phyloP scores from a whole-genome alignment of 495 filamentous ascomycete genomes.

The Aspergillus diversus region DNA sequence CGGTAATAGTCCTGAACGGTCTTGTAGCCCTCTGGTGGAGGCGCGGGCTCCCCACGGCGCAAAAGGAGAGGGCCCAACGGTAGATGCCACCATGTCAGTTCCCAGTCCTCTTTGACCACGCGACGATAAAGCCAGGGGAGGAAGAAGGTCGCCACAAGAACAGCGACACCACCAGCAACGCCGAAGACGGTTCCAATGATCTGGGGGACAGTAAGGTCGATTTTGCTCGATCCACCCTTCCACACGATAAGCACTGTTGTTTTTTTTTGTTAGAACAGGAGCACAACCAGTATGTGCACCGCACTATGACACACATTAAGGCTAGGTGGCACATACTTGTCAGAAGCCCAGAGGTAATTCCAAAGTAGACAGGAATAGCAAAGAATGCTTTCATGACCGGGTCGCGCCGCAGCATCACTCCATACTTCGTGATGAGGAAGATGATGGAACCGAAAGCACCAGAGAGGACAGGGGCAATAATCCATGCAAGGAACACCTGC shows the following conservation, averaged over 20 bases:
- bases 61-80: slow-evolving; percentile 22
- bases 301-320: background rate
- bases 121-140: slow-evolving; percentile 24
- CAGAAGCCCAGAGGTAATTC: slow-evolving; percentile 22
- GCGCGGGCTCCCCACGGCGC: slow-evolving; percentile 23
- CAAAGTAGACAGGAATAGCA: slow-evolving; percentile 25
- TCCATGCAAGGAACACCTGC: slow-evolving; percentile 28
- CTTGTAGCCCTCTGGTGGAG: slow-evolving; percentile 11
- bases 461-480: slow-evolving; percentile 23
- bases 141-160: slow-evolving; percentile 17
- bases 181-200: slow-evolving; percentile 20
- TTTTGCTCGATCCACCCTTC: slow-evolving; percentile 26
- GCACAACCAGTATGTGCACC: background rate
- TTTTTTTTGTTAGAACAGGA: background rate
- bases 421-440: slow-evolving; percentile 28
- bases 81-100: slow-evolving; percentile 18
- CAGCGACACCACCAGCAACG: slow-evolving; percentile 17
- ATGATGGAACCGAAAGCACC: slow-evolving; percentile 22
- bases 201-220: slow-evolving; percentile 18
- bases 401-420: slow-evolving; percentile 14
- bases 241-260: slow-evolving; percentile 26
- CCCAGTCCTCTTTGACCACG: slow-evolving; percentile 23
- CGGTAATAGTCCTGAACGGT: slow-evolving; percentile 25
- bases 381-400: slow-evolving; percentile 18
- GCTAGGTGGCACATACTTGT: slow-evolving; percentile 16